Base-by-base conservation (phyloP, 2,329 filamentous ascomycete species). In the Exophiala xenobiotica region DNA sequence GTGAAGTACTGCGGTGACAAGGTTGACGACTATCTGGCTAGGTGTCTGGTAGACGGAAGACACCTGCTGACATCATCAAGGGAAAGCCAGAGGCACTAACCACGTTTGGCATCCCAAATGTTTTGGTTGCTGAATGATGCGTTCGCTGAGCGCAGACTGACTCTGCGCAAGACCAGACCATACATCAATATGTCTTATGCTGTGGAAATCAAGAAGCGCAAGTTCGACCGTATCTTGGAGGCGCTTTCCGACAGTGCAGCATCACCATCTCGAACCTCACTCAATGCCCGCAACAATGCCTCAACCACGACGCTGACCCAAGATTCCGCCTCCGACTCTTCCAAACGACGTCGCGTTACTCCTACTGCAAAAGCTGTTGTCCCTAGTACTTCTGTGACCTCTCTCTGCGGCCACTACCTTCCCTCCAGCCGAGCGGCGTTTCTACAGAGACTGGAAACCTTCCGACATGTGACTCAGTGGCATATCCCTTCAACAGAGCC, bases 401-500 rank as follows among this genome's bases (percentile, higher is more conserved):
- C 68, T 1, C 57, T 64, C 20, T 65, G 64, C 16, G 83, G 88
- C 1, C 89, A 86, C 63, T 97, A 93, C 72, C 87, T 88, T 47
- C 92, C 93, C 0, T 88, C 85, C 73, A 91, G 93, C 67, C 87
- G 93, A 46, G 82, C 84, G 31, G 83, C 89, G 60, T 90, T 97
- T 56, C 77, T 97, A 8, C 82, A 80, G 61, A 78, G 93, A 19
- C 76, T 99, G 22, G 86, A 86, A 54, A 95, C 90, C 0, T 99
- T 95, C 66, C 87, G 92, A 65, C 90, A 92, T 60, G 84, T 97
- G 41, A 93, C 90, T 47, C 82, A 87, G 66, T 99, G 92, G 92
- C 61, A 62, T 48, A 87, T 88, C n/a, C 87, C 89, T 0, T 97
- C 97, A 67, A 91, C 93, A 0, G 82, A 91, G 46, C 78, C 77